Conservation (phyloP, 1,284 basidiomycete genomes). For the Heterobasidion irregulare region DNA sequence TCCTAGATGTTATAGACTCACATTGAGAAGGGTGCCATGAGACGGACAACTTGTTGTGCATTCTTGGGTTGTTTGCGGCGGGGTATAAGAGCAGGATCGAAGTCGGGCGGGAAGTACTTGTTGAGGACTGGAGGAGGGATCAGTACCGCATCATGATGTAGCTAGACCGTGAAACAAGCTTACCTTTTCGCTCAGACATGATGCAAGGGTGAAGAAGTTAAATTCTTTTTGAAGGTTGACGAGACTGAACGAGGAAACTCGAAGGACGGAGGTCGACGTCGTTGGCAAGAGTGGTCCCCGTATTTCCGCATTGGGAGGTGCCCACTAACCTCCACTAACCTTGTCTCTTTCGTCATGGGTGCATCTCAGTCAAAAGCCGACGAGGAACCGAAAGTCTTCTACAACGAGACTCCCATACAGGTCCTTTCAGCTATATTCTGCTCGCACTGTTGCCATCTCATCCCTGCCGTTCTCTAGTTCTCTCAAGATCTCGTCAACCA, state of each 20-base stretch:
- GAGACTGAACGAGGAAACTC: too few relatives aligned
- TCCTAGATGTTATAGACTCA: conserved; percentile 21
- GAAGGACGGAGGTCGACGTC: too few relatives aligned
- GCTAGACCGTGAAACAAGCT: conserved; percentile 6
- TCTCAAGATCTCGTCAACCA: conserved; percentile 69
- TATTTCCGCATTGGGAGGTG: too few relatives aligned
- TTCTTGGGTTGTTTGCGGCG: conserved; percentile 85
- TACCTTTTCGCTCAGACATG: conserved; percentile 89
- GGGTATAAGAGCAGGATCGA: conserved; percentile 95
- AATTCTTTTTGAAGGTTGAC: too few relatives aligned
- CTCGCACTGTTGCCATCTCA: conserved; percentile 3
- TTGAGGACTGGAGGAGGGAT: conserved; percentile 57
- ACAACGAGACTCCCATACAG: conserved; percentile 55
- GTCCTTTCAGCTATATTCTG: conserved; percentile 25
- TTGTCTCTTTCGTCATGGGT: conserved; percentile 37
- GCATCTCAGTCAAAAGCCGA: conserved; percentile 54
- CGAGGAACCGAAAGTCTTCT: conserved; percentile 42
- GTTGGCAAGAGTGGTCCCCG: too few relatives aligned
- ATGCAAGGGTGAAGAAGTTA: conserved; percentile 12
- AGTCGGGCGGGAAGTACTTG: conserved; percentile 92
- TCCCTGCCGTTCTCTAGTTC: conserved; percentile 37
- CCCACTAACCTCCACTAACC: too few relatives aligned
- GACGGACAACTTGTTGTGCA: conserved; percentile 91
- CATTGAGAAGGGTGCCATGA: conserved; percentile 99
- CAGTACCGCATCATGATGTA: not conserved